Conservation (phyloP, 371 early-diverging fungal genomes). For the Rhizomucor pusillus region DNA sequence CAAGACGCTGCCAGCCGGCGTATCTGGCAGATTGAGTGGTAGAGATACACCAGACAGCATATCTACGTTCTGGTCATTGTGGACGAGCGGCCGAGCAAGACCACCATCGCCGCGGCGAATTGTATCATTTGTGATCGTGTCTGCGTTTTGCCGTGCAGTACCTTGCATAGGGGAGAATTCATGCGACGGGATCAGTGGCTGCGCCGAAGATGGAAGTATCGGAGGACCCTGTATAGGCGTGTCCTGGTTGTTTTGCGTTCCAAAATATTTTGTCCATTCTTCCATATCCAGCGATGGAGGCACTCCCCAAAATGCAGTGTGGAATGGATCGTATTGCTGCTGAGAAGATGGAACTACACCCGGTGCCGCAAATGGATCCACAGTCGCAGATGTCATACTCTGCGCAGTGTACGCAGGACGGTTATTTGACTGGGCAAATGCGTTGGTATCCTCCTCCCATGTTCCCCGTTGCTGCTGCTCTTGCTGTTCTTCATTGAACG, state of each 20-base stretch:
- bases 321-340: slow-evolving; percentile 15
- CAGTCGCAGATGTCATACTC: slow-evolving; percentile 6
- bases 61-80: slow-evolving; percentile 35
- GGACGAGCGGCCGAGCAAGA: too few relatives aligned
- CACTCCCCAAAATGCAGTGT: slow-evolving; percentile 24
- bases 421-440: slow-evolving; percentile 3
- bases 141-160: slow-evolving; percentile 2
- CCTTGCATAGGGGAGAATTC: slow-evolving; percentile 12
- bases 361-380: slow-evolving; percentile 41
- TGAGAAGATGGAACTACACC: slow-evolving; percentile 27
- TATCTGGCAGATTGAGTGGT: slow-evolving; percentile 14
- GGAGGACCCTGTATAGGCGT: slow-evolving; percentile 3
- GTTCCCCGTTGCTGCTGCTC: slow-evolving; percentile 16
- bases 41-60: slow-evolving; percentile 28
- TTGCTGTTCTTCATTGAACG: slow-evolving; percentile 28
- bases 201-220: neutral
- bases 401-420: neutral
- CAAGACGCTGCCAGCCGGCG: slow-evolving; percentile 11
- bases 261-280: slow-evolving; percentile 24
- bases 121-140: neutral
- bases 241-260: slow-evolving; percentile 12
- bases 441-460: neutral
- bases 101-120: too few relatives aligned
- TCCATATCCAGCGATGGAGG: slow-evolving; percentile 20
- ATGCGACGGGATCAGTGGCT: slow-evolving; percentile 17